Evolutionary conservation across 2,329 filamentous ascomycete species (phyloP).

Genomic region (Nigrospora osmanthi): DNA sequence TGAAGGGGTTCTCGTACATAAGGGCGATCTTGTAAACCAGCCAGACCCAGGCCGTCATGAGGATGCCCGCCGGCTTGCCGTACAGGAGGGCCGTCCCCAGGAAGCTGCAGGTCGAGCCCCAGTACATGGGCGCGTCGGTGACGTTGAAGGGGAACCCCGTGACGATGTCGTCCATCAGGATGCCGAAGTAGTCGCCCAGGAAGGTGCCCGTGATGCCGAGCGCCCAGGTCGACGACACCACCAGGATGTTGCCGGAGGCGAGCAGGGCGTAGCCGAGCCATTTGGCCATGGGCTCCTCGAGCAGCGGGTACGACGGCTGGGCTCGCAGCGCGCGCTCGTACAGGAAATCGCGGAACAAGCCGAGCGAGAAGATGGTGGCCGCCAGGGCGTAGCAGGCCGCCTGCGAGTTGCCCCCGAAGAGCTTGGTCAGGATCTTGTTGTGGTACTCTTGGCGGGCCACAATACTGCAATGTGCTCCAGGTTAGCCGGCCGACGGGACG

Average conservation of each 20-base stretch:
- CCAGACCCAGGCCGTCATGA: conserved; percentile 69
- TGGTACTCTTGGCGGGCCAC: conserved; percentile 87
- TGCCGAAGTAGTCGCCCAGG: conserved; percentile 96
- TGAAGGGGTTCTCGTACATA: conserved; percentile 90
- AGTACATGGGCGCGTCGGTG: conserved; percentile 90
- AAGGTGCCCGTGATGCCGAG: conserved; percentile 94
- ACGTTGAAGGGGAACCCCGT: conserved; percentile 95
- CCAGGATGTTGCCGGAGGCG: conserved; percentile 70
- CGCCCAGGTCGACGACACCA: conserved; percentile 82
- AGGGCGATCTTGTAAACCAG: conserved; percentile 75
- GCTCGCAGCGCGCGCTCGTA: conserved; percentile 78
- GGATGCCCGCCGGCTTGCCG: conserved; percentile 78
- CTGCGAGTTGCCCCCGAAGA: conserved; percentile 71
- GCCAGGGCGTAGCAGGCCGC: conserved; percentile 87
- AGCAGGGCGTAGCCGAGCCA: conserved; percentile 66
- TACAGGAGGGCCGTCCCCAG: conserved; percentile 77
- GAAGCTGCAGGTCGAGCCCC: conserved; percentile 88
- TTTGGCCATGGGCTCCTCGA: conserved; percentile 52
- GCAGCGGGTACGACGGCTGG: conserved; percentile 66
- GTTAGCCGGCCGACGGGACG: conserved; percentile 21
- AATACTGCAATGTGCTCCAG: conserved; percentile 44
- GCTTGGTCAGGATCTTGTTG: conserved; percentile 79
- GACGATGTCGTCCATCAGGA: conserved; percentile 91
- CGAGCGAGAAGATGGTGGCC: conserved; percentile 81
- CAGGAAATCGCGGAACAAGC: conserved; percentile 78